Evolutionary conservation across 2,329 filamentous ascomycete species (phyloP).

Genomic region (Pseudogymnoascus sp.): DNA sequence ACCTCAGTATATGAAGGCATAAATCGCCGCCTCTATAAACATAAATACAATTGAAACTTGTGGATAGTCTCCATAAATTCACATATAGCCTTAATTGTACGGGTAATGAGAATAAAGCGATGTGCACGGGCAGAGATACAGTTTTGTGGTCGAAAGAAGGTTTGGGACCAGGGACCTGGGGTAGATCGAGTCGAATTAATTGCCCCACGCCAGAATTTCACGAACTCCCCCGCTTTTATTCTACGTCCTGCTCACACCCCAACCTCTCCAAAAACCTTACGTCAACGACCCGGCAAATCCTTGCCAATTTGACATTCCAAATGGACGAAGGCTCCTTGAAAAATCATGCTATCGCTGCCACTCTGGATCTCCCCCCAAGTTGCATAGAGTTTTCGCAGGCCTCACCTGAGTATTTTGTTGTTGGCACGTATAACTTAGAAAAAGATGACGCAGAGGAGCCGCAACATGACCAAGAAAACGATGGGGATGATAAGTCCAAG

Average conservation of each 20-base stretch:
- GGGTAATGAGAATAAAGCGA: background rate
- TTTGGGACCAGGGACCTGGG: background rate
- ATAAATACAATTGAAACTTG: background rate
- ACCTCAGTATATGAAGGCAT: background rate
- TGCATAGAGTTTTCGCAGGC: slow-evolving; percentile 67
- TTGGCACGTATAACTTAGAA: slow-evolving; percentile 79
- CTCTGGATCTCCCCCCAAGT: slow-evolving; percentile 62
- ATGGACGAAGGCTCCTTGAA: background rate
- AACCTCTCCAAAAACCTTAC: background rate
- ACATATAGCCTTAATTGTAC: background rate
- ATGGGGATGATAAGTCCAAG: background rate
- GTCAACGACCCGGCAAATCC: background rate
- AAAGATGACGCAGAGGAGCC: slow-evolving; percentile 28
- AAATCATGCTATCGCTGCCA: slow-evolving; percentile 28
- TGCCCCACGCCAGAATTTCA: slow-evolving; percentile 6
- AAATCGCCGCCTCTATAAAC: background rate
- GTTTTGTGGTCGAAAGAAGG: background rate
- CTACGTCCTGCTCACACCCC: background rate
- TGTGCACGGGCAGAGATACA: background rate
- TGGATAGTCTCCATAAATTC: background rate
- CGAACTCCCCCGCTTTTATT: background rate
- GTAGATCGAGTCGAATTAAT: slow-evolving; percentile 3
- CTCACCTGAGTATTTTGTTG: slow-evolving; percentile 57
- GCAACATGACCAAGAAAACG: background rate
- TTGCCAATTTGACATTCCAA: slow-evolving; percentile 1